Evolutionary conservation across 1,139 yeast genomes (phyloP).

Genomic region (Hyphopichia khmerensis): DNA sequence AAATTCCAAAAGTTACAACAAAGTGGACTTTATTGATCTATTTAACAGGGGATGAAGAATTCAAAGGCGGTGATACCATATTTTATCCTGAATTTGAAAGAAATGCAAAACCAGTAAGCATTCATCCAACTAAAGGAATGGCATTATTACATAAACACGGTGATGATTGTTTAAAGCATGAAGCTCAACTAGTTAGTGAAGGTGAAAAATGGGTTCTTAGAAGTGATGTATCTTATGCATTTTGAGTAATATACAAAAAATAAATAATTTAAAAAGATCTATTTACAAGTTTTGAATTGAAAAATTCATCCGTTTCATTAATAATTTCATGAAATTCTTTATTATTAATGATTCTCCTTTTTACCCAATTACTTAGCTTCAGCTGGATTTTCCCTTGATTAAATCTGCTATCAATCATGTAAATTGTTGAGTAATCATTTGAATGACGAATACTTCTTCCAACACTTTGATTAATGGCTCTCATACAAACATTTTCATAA

Average conservation of each 20-base stretch:
- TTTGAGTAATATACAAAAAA: not conserved
- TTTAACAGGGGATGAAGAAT: constrained; percentile 57
- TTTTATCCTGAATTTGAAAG: constrained; percentile 42
- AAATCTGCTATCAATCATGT: constrained; percentile 69
- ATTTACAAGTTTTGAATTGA: constrained; percentile 12
- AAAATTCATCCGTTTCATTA: constrained; percentile 24
- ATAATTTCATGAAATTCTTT: constrained; percentile 11
- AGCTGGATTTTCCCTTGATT: constrained; percentile 43
- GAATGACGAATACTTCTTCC: constrained; percentile 90
- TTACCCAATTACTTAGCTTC: constrained; percentile 81
- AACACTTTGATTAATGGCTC: constrained; percentile 88
- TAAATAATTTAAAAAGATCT: not conserved
- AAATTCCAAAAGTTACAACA: constrained; percentile 23
- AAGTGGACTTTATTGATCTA: constrained; percentile 63
- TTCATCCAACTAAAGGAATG: constrained; percentile 56
- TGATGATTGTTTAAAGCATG: constrained; percentile 62
- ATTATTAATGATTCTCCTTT: constrained; percentile 30
- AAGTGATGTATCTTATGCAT: constrained; percentile 43
- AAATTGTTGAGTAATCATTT: constrained; percentile 76
- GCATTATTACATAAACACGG: constrained; percentile 68
- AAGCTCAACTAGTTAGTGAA: constrained; percentile 50
- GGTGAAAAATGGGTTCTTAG: constrained; percentile 68
- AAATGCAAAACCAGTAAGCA: constrained; percentile 23
- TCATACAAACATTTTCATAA: constrained; percentile 86
- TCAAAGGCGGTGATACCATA: constrained; percentile 63